Percentiles rank a stretch among this genome's conserved stretches.
These are phyloP conservation scores for Fusarium sp. DNA, from an alignment of 2,329 filamentous ascomycete species.

Conservation along the genomic window DNA sequence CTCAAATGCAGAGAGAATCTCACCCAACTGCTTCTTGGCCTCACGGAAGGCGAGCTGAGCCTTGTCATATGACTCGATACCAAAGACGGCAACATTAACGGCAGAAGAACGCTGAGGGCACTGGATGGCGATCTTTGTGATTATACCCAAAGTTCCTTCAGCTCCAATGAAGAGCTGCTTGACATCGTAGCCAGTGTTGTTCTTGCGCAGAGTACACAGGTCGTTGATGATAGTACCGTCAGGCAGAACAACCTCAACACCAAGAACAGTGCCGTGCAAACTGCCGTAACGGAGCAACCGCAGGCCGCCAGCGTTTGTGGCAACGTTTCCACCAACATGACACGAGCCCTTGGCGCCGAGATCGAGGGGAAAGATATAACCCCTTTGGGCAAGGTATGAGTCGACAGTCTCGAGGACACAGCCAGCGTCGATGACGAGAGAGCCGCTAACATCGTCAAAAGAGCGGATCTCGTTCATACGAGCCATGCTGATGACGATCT, in stretches of 20 bases:
- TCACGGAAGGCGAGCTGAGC: slow-evolving; percentile 87
- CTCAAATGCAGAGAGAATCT: slow-evolving; percentile 97
- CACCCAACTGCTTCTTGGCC: slow-evolving; percentile 88
- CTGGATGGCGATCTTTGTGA: slow-evolving; percentile 89
- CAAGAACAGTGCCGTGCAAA: slow-evolving; percentile 91
- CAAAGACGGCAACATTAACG: slow-evolving; percentile 95
- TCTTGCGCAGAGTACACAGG: slow-evolving; percentile 89
- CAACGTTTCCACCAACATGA: slow-evolving; percentile 94
- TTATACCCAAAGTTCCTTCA: slow-evolving; percentile 93
- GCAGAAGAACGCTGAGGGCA: slow-evolving; percentile 89
- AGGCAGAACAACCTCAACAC: slow-evolving; percentile 91
- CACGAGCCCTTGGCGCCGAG: slow-evolving; percentile 98
- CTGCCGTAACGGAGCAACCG: slow-evolving; percentile 92
- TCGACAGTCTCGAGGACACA: slow-evolving; percentile 91
- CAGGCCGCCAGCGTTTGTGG: slow-evolving; percentile 94
- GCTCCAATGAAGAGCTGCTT: slow-evolving; percentile 97
- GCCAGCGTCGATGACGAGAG: slow-evolving; percentile 89
- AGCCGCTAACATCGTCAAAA: slow-evolving; percentile 93
- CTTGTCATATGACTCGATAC: slow-evolving; percentile 88
- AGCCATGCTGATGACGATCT: slow-evolving; percentile 91
- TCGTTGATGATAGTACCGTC: slow-evolving; percentile 94
- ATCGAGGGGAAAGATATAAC: slow-evolving; percentile 93
- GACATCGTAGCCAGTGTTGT: slow-evolving; percentile 98
- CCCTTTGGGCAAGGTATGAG: slow-evolving; percentile 81
- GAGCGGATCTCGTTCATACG: slow-evolving; percentile 92